Percentiles rank a stretch among this genome's conserved stretches.
phyloP scores from a whole-genome alignment of 495 filamentous ascomycete genomes.

The Aspergillus bertholletiae region DNA sequence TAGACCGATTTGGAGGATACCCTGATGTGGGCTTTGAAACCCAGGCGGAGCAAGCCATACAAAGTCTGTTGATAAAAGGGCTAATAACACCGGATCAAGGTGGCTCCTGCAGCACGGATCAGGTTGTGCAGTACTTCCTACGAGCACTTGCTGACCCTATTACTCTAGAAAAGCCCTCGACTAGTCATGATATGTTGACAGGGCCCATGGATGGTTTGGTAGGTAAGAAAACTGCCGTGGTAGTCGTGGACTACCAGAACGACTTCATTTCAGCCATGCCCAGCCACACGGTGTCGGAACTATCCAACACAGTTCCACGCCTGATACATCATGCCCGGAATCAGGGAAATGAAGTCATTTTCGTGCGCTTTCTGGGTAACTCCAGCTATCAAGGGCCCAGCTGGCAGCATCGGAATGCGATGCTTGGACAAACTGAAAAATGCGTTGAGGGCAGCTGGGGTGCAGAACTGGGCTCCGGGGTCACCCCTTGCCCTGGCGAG shows the following conservation, averaged over 20 bases:
- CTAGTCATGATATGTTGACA: too few species aligned
- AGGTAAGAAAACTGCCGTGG: background rate
- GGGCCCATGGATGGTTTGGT: background rate
- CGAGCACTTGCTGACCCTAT: background rate
- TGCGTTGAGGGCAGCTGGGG: slow-evolving; percentile 5
- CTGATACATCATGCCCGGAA: background rate
- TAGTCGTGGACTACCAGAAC: slow-evolving; percentile 8
- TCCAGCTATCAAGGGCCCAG: background rate
- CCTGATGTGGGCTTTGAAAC: background rate
- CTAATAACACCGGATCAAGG: background rate
- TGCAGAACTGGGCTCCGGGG: background rate
- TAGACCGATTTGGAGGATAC: background rate
- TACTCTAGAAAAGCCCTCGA: too few species aligned
- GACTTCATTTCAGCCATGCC: slow-evolving; percentile 3
- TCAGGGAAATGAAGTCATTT: background rate
- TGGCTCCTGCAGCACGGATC: background rate
- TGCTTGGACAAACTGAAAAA: background rate
- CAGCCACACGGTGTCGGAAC: background rate
- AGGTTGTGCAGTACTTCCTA: background rate
- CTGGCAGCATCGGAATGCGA: slow-evolving; percentile 4
- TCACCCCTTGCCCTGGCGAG: background rate
- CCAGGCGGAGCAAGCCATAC: background rate
- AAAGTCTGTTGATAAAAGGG: background rate
- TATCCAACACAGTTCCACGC: background rate
- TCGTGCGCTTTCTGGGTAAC: slow-evolving; percentile 3